Conservation (phyloP, 78 protist species). For the Dictyostelium intermedium region DNA sequence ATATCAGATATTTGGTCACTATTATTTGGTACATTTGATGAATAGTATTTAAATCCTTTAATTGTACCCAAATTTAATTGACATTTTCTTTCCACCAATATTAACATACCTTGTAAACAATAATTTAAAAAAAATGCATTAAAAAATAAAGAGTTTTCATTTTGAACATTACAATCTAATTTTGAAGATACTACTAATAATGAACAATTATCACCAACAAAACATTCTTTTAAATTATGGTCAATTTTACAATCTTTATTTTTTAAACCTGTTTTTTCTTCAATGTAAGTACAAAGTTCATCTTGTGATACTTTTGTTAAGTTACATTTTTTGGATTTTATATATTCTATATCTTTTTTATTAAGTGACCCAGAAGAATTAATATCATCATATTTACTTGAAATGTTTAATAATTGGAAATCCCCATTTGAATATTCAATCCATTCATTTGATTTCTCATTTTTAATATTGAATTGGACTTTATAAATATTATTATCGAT, state of each 20-base stretch:
- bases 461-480: too few species aligned
- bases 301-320: conserved; percentile 5
- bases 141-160: background rate
- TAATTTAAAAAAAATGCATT: conserved; percentile 21
- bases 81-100: background rate
- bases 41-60: background rate
- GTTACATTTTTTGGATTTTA: background rate
- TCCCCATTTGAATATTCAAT: background rate
- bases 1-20: background rate
- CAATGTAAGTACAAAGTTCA: background rate
- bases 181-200: background rate
- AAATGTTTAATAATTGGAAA: too few species aligned
- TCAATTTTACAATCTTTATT: background rate
- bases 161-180: background rate
- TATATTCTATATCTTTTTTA: too few species aligned
- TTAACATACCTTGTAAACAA: conserved; percentile 22
- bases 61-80: conserved; percentile 15
- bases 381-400: too few species aligned
- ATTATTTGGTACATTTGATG: background rate
- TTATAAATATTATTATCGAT: too few species aligned
- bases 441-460: background rate
- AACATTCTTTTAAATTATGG: background rate
- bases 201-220: conserved; percentile 5
- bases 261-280: background rate
- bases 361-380: too few species aligned